Evolutionary conservation across 2,329 filamentous ascomycete genomes (phyloP).

Genomic region (Sclerotinia trifoliorum): DNA sequence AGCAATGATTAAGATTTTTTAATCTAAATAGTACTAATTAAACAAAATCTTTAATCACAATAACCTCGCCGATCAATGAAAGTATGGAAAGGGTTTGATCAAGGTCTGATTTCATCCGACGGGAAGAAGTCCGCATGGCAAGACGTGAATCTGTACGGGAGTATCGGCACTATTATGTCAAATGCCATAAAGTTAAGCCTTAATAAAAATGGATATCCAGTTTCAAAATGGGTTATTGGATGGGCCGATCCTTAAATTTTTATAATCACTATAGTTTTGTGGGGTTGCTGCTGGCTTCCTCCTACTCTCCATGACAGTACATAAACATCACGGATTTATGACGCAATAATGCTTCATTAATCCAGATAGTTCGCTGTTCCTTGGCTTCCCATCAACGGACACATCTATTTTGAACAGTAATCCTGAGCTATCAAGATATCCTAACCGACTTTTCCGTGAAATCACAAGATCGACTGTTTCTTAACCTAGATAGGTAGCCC

Average conservation of each 20-base stretch:
- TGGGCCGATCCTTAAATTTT: neutral
- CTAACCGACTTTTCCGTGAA: neutral
- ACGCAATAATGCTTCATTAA: neutral
- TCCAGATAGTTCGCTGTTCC: neutral
- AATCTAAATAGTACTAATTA: too few species aligned
- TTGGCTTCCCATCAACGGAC: neutral
- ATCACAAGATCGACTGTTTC: neutral
- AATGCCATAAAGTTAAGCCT: neutral
- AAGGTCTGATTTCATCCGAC: too few species aligned
- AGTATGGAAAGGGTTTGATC: too few species aligned
- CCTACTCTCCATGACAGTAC: neutral
- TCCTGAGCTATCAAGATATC: neutral
- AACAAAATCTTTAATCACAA: too few species aligned
- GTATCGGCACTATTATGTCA: slow-evolving; percentile 1
- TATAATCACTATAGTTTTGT: neutral
- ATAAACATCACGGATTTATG: neutral
- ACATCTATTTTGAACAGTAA: neutral
- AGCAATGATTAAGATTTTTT: too few species aligned
- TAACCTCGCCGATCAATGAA: too few species aligned
- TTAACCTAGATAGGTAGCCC: neutral
- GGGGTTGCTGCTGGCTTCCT: neutral
- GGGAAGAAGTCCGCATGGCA: too few species aligned
- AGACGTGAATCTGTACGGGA: neutral
- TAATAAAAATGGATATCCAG: neutral
- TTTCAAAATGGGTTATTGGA: neutral